Percentiles rank a stretch among this genome's conserved stretches.
These are phyloP conservation scores for Cryphonectria radicalis DNA, from an alignment of 2,329 filamentous ascomycete species.

Conservation along the genomic window DNA sequence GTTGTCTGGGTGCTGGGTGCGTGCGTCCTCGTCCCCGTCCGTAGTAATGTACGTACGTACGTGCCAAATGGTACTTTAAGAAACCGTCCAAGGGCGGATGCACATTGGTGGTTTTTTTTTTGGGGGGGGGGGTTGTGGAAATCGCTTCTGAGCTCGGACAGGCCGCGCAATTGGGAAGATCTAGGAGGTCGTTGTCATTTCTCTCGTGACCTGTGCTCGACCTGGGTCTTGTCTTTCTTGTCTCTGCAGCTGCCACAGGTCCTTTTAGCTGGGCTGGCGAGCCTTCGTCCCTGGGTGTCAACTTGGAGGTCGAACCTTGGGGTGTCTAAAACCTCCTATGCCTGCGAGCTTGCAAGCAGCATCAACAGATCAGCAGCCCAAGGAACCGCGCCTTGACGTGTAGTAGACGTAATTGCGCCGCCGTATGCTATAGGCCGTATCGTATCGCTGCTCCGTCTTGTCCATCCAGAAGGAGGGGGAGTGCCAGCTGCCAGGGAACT, in stretches of 20 bases:
- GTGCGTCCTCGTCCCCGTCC: background rate
- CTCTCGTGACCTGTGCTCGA: conserved; percentile 2
- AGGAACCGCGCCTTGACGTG: background rate
- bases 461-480: background rate
- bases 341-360: background rate
- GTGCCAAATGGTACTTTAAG: background rate
- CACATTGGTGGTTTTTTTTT: background rate
- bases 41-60: background rate
- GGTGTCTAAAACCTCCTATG: background rate
- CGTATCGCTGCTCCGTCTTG: conserved; percentile 3
- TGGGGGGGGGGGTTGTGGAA: background rate
- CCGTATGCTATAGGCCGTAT: background rate
- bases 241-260: background rate
- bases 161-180: conserved; percentile 4
- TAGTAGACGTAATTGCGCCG: background rate
- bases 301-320: background rate
- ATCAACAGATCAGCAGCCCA: background rate
- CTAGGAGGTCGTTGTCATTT: conserved; percentile 6
- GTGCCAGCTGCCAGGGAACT: background rate
- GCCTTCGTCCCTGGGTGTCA: background rate
- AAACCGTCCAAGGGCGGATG: background rate
- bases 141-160: background rate
- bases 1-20: background rate
- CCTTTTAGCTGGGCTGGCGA: background rate
- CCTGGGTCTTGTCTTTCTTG: conserved; percentile 1